Conservation (phyloP, 1,284 basidiomycete genomes). For the Leucoagaricus sp. region DNA sequence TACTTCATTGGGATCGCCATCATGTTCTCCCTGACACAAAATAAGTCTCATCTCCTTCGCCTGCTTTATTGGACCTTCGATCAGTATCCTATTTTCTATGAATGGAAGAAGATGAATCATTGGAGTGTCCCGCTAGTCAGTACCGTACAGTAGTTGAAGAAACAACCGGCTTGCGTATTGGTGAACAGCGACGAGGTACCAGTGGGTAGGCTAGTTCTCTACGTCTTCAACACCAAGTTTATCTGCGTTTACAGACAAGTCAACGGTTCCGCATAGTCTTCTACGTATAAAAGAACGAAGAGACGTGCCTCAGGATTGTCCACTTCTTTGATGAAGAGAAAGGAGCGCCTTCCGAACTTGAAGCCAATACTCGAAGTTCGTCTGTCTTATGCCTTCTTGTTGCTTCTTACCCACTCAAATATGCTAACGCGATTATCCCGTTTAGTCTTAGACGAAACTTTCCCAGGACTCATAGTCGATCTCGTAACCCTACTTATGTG, state of each 20-base stretch:
- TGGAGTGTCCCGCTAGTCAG: conserved; percentile 46
- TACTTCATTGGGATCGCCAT: conserved; percentile 53
- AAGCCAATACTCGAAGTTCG: conserved; percentile 62
- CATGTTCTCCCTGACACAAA: conserved; percentile 50
- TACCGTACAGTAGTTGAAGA: conserved; percentile 46
- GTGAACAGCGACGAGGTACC: conserved; percentile 18
- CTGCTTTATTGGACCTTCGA: conserved; percentile 63
- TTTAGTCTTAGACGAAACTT: conserved; percentile 61
- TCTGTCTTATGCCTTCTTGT: conserved; percentile 9
- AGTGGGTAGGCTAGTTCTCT: neutral
- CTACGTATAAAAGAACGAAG: conserved; percentile 69
- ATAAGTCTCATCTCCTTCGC: conserved; percentile 52
- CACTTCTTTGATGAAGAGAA: conserved; percentile 58
- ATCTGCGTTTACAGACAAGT: conserved; percentile 49
- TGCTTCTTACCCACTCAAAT: conserved; percentile 2
- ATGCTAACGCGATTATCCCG: neutral
- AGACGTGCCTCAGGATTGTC: conserved; percentile 66
- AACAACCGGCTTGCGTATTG: conserved; percentile 54
- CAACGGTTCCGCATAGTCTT: conserved; percentile 60
- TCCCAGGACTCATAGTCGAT: conserved; percentile 61
- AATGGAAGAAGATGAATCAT: conserved; percentile 33
- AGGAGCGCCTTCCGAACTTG: conserved; percentile 57
- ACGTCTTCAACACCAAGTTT: neutral
- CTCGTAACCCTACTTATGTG: conserved; percentile 36
- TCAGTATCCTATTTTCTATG: conserved; percentile 50